phyloP scores from a whole-genome alignment of 768 basidiomycete genomes.

The Mycena haematopus region DNA sequence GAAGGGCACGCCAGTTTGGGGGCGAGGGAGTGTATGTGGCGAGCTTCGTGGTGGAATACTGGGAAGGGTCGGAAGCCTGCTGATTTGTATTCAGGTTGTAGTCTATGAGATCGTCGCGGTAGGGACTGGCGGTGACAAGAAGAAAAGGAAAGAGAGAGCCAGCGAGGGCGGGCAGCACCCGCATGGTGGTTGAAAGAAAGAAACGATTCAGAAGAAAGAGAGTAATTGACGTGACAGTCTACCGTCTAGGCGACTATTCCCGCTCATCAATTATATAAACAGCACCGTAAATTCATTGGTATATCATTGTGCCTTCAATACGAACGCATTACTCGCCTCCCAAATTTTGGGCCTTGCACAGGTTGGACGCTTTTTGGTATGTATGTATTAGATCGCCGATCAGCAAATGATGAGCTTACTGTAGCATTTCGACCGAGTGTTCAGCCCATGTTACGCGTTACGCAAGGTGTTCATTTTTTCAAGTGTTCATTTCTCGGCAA shows the following conservation, averaged over 20 bases:
- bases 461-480: too few species aligned
- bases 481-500: too few species aligned
- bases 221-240: neutral
- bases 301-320: too few species aligned
- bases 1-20: slow-evolving; percentile 82
- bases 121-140: slow-evolving; percentile 64
- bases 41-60: slow-evolving; percentile 66
- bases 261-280: neutral
- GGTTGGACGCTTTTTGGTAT: too few species aligned
- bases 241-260: neutral
- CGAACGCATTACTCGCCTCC: too few species aligned
- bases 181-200: slow-evolving; percentile 44
- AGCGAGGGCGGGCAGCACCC: slow-evolving; percentile 53
- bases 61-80: slow-evolving; percentile 66
- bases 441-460: too few species aligned
- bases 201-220: slow-evolving; percentile 17
- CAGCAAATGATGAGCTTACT: too few species aligned
- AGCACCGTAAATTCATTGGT: too few species aligned
- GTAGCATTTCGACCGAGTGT: too few species aligned
- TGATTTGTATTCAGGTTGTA: slow-evolving; percentile 86
- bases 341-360: too few species aligned
- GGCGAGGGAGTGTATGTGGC: slow-evolving; percentile 81
- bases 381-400: too few species aligned
- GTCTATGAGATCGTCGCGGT: slow-evolving; percentile 64
- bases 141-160: slow-evolving; percentile 45